Conservation (phyloP, 305 asterid genomes). For the Fraxinus dipetala region DNA sequence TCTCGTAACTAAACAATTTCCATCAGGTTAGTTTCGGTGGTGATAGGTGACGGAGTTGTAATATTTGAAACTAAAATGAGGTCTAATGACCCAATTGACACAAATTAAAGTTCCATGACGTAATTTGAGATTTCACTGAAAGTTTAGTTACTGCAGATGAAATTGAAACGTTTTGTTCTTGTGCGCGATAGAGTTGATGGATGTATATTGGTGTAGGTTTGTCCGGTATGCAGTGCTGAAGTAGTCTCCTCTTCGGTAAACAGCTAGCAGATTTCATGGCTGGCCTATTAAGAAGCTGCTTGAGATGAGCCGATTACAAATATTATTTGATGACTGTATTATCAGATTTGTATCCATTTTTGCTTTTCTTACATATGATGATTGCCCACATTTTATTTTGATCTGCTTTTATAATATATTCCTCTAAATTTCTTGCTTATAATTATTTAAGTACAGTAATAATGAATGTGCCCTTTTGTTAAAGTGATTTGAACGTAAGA, state of each 20-base stretch:
- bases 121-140: background rate
- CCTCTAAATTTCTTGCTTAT: background rate
- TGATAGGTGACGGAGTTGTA: background rate
- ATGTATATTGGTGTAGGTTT: conserved; percentile 52
- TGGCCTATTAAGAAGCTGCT: background rate
- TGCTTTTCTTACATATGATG: background rate
- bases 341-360: background rate
- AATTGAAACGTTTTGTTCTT: background rate
- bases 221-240: conserved; percentile 89
- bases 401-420: background rate
- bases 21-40: background rate
- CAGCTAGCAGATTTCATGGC: conserved; percentile 36
- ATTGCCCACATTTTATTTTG: background rate
- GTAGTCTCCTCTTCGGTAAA: conserved; percentile 64
- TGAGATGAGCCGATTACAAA: background rate
- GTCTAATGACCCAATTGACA: background rate
- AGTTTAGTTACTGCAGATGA: background rate
- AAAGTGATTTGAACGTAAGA: background rate
- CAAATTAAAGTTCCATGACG: background rate
- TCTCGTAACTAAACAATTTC: background rate
- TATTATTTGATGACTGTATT: background rate
- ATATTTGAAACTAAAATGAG: background rate
- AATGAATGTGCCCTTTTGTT: background rate
- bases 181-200: conserved; percentile 8
- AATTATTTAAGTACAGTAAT: background rate